A percentile compares a stretch with the other conserved stretches of the same genome.
These are phyloP conservation scores for Inosperma sp. DNA, from an alignment of 768 basidiomycete species.

Conservation along the genomic window DNA sequence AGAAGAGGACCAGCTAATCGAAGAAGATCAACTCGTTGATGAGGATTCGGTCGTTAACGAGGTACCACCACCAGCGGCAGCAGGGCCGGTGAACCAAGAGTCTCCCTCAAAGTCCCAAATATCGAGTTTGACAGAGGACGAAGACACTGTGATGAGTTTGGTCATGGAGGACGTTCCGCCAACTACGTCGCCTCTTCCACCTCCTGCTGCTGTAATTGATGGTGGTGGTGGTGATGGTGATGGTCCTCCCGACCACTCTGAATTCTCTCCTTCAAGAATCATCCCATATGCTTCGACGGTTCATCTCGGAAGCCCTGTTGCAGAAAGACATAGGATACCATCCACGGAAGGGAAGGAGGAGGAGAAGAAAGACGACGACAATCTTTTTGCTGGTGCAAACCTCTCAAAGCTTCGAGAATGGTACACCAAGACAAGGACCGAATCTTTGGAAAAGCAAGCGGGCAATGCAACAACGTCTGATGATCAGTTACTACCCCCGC, in stretches of 20 bases:
- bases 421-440: neutral
- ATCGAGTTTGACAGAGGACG: constrained; percentile 8
- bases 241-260: neutral
- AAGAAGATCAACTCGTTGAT: neutral
- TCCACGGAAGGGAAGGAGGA: too few relatives aligned
- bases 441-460: neutral
- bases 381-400: too few relatives aligned
- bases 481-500: too few relatives aligned
- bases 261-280: neutral
- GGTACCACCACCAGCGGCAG: neutral
- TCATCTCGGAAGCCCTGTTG: neutral
- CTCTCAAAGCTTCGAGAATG: constrained; percentile 2
- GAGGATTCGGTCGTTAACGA: neutral
- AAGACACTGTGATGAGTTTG: constrained; percentile 7
- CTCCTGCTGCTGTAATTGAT: too few relatives aligned
- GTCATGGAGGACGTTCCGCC: neutral
- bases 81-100: neutral
- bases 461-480: too few relatives aligned
- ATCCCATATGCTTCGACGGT: neutral
- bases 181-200: neutral
- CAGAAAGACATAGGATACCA: neutral
- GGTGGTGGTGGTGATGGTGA: too few relatives aligned
- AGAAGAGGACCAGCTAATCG: neutral
- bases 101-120: constrained; percentile 6
- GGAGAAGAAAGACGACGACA: neutral